Conservation (phyloP, 805 yeast genomes). For the Candida ulmi region DNA sequence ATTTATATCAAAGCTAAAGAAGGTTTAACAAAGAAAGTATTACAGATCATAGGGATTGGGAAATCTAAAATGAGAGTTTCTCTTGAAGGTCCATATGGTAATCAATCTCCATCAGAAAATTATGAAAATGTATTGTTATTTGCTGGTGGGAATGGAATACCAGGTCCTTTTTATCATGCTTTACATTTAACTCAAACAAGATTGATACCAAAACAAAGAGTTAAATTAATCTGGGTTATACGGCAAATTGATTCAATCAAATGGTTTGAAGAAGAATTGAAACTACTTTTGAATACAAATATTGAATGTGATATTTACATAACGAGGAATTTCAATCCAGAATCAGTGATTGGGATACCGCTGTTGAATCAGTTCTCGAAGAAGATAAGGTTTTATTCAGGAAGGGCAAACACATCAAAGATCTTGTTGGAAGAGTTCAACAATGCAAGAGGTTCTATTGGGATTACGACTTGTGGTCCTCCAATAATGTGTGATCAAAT, state of each 20-base stretch:
- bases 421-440: slow-evolving; percentile 34
- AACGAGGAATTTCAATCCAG: slow-evolving; percentile 27
- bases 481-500: slow-evolving; percentile 54
- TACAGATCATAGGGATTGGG: slow-evolving; percentile 12
- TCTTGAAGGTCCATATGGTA: slow-evolving; percentile 62
- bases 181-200: slow-evolving; percentile 20
- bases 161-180: slow-evolving; percentile 42
- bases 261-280: slow-evolving; percentile 36
- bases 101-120: slow-evolving; percentile 30
- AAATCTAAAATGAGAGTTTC: slow-evolving; percentile 31
- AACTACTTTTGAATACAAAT: slow-evolving; percentile 29
- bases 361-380: slow-evolving; percentile 3
- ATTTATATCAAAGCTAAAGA: slow-evolving; percentile 45
- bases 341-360: neutral
- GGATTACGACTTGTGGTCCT: slow-evolving; percentile 62
- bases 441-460: slow-evolving; percentile 38
- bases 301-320: slow-evolving; percentile 33
- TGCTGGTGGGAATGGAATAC: slow-evolving; percentile 50
- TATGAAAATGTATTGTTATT: slow-evolving; percentile 35
- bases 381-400: slow-evolving; percentile 29
- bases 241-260: slow-evolving; percentile 43
- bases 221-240: slow-evolving; percentile 59
- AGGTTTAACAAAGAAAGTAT: slow-evolving; percentile 45
- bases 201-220: slow-evolving; percentile 22
- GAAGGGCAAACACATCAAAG: slow-evolving; percentile 42